Percentiles rank a stretch among this genome's conserved stretches.
Evolutionary conservation across 495 filamentous ascomycete species (phyloP).

Genomic region (Penicillium antarcticum): DNA sequence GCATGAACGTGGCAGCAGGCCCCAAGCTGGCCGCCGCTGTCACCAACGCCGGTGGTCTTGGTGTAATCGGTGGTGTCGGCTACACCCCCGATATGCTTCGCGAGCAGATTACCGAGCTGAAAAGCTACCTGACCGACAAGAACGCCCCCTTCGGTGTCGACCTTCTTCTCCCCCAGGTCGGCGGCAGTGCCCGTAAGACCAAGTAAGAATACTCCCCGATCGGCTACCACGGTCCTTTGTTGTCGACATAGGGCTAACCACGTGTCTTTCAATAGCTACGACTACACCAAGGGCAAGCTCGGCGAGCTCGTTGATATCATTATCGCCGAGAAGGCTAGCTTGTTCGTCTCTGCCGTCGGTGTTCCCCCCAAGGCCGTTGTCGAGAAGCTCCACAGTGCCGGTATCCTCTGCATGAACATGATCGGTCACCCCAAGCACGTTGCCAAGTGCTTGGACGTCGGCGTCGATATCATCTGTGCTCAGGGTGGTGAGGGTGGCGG

Average conservation of each 20-base stretch:
- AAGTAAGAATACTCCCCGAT: slow-evolving; percentile 56
- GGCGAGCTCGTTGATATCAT: slow-evolving; percentile 86
- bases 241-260: slow-evolving; percentile 15
- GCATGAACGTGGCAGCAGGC: slow-evolving; percentile 98
- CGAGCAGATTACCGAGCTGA: slow-evolving; percentile 93
- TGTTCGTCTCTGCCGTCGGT: slow-evolving; percentile 96
- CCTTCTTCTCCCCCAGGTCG: slow-evolving; percentile 89
- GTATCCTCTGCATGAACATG: slow-evolving; percentile 99
- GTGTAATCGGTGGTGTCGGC: slow-evolving; percentile 93
- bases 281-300: slow-evolving; percentile 99
- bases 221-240: not conserved
- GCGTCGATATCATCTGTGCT: slow-evolving; percentile 88
- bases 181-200: slow-evolving; percentile 88
- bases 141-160: slow-evolving; percentile 99
- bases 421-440: slow-evolving; percentile 99
- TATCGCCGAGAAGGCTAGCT: slow-evolving; percentile 82
- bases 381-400: slow-evolving; percentile 79
- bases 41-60: slow-evolving; percentile 93
- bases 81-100: slow-evolving; percentile 97
- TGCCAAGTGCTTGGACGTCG: slow-evolving; percentile 83
- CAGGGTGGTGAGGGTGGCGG: slow-evolving; percentile 91
- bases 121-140: slow-evolving; percentile 86
- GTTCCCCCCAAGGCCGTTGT: slow-evolving; percentile 87
- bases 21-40: slow-evolving; percentile 96
- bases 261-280: slow-evolving; percentile 63